Conservation (phyloP, 768 basidiomycete genomes). For the Podaxis sp. region DNA sequence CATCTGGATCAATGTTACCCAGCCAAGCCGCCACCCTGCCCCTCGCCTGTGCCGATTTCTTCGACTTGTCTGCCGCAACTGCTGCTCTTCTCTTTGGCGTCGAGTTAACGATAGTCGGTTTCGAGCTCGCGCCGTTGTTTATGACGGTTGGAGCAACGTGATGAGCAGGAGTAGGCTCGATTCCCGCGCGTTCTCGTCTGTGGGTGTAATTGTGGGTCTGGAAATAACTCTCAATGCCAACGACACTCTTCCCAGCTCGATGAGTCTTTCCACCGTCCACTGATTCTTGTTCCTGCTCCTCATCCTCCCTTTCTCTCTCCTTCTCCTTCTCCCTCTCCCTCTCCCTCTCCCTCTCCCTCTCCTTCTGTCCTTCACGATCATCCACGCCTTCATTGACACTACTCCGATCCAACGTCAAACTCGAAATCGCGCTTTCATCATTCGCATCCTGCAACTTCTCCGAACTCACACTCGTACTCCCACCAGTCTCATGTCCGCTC, state of each 20-base stretch:
- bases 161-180: constrained; percentile 9
- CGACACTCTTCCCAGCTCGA: constrained; percentile 19
- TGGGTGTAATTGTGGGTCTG: background rate
- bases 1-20: constrained; percentile 57
- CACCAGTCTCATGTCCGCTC: constrained; percentile 7
- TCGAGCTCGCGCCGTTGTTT: constrained; percentile 2
- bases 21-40: constrained; percentile 79
- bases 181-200: constrained; percentile 5
- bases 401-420: constrained; percentile 42
- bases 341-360: constrained; percentile 13
- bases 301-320: constrained; percentile 18
- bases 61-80: constrained; percentile 20
- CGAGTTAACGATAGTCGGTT: constrained; percentile 17
- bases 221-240: constrained; percentile 7
- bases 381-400: constrained; percentile 18
- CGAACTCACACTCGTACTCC: constrained; percentile 5
- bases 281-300: constrained; percentile 16
- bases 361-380: background rate
- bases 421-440: constrained; percentile 53
- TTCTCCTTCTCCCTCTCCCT: constrained; percentile 17
- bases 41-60: constrained; percentile 43
- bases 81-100: constrained; percentile 24
- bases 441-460: constrained; percentile 24
- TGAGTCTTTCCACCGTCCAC: constrained; percentile 28
- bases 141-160: constrained; percentile 10